Evolutionary conservation across 768 basidiomycete species (phyloP).

Genomic region (Kwoniella botswanensis): DNA sequence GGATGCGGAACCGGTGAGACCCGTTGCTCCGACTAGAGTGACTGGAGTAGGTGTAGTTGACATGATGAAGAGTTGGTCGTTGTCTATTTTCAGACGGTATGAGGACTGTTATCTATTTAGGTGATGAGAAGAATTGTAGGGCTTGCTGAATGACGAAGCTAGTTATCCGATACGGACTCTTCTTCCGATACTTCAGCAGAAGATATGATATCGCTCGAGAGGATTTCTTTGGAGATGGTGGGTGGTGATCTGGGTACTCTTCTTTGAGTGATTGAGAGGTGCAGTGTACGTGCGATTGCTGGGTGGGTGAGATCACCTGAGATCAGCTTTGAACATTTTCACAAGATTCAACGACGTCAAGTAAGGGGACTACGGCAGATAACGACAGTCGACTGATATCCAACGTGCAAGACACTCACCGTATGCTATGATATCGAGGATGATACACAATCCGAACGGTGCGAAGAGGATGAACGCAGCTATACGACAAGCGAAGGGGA

Average conservation of each 20-base stretch:
- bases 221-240: slow-evolving; percentile 16
- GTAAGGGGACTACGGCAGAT: too few relatives aligned
- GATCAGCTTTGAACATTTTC: not conserved
- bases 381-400: too few relatives aligned
- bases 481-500: slow-evolving; percentile 33
- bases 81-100: not conserved
- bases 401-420: slow-evolving; percentile 16
- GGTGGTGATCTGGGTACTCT: slow-evolving; percentile 35
- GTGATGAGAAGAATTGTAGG: not conserved
- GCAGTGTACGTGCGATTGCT: slow-evolving; percentile 39
- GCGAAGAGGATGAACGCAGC: slow-evolving; percentile 30
- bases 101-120: not conserved
- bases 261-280: slow-evolving; percentile 30
- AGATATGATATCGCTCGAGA: slow-evolving; percentile 21
- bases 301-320: not conserved
- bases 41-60: slow-evolving; percentile 26
- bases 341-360: too few relatives aligned
- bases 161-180: slow-evolving; percentile 22
- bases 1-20: slow-evolving; percentile 50
- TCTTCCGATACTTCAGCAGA: slow-evolving; percentile 20
- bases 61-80: slow-evolving; percentile 1
- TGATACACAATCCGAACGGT: slow-evolving; percentile 29
- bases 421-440: slow-evolving; percentile 36
- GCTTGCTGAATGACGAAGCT: not conserved
- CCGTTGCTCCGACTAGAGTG: slow-evolving; percentile 53